Evolutionary conservation across 495 filamentous ascomycete species (phyloP).

Genomic region (Aspergillus bridgeri): DNA sequence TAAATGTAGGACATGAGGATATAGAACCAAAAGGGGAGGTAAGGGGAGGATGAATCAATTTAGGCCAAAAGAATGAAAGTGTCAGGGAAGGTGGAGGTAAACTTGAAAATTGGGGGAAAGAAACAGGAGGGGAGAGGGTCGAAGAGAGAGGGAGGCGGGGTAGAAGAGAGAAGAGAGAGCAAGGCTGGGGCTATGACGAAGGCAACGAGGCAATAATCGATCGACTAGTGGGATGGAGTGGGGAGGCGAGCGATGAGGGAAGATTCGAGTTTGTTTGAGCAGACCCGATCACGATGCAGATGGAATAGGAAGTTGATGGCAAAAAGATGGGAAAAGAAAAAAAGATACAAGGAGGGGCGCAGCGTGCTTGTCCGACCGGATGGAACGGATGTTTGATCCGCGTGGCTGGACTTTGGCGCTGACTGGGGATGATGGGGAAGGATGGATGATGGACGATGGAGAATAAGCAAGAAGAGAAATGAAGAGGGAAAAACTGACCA

Average conservation of each 20-base stretch:
- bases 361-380: background rate
- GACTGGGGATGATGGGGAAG: background rate
- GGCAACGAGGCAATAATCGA: background rate
- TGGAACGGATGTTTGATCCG: background rate
- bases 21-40: conserved; percentile 2
- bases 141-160: background rate
- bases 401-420: background rate
- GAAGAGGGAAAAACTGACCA: conserved; percentile 4
- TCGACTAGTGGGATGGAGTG: background rate
- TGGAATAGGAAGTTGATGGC: conserved; percentile 6
- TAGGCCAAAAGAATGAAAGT: background rate
- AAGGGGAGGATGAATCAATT: background rate
- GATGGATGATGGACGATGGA: no score
- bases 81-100: background rate
- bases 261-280: conserved; percentile 1
- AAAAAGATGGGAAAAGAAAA: conserved; percentile 6
- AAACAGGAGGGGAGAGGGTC: conserved; percentile 2
- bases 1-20: conserved; percentile 44
- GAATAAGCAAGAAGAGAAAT: conserved; percentile 1
- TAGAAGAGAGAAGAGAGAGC: conserved; percentile 7
- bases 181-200: conserved; percentile 2
- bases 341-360: background rate
- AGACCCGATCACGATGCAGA: no score
- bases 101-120: background rate
- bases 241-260: background rate